These are phyloP conservation scores for Lomentospora prolificans DNA, from an alignment of 2,329 filamentous ascomycete species.

Conservation along the genomic window DNA sequence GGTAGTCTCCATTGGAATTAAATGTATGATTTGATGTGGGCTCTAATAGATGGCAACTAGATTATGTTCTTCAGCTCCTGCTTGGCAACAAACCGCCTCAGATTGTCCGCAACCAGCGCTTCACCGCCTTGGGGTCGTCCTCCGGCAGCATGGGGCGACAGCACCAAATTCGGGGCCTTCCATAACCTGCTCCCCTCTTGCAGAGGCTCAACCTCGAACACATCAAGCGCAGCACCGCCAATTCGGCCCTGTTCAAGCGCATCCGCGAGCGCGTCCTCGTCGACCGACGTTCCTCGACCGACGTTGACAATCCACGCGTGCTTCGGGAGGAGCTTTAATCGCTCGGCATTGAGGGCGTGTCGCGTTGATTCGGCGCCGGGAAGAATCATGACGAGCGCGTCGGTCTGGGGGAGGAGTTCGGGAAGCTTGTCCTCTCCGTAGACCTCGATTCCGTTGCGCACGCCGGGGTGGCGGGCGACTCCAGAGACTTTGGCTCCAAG, in stretches of 20 bases:
- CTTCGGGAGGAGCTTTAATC: constrained; percentile 41
- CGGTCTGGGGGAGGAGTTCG: constrained; percentile 44
- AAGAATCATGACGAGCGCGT: constrained; percentile 59
- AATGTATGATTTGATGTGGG: too few species aligned
- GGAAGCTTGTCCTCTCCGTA: constrained; percentile 42
- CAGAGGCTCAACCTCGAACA: constrained; percentile 67
- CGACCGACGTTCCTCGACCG: constrained; percentile 69
- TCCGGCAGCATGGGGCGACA: constrained; percentile 50
- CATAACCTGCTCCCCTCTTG: constrained; percentile 34
- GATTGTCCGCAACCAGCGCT: constrained; percentile 48
- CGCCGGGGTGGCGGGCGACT: constrained; percentile 44
- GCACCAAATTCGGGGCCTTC: constrained; percentile 39
- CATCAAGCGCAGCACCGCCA: constrained; percentile 68
- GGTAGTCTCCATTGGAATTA: too few species aligned
- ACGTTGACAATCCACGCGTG: constrained; percentile 65
- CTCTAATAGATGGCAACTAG: too few species aligned
- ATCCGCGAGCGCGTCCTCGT: constrained; percentile 61
- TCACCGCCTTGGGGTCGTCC: constrained; percentile 52
- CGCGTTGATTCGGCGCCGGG: constrained; percentile 47
- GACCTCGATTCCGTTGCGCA: constrained; percentile 49
- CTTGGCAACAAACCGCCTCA: constrained; percentile 48
- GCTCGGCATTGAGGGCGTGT: constrained; percentile 43
- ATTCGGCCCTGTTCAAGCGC: constrained; percentile 63
- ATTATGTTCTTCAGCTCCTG: constrained; percentile 50
- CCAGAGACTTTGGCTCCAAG: constrained; percentile 51